Base-by-base conservation (phyloP, 768 basidiomycete genomes). In the Mycena haematopus region DNA sequence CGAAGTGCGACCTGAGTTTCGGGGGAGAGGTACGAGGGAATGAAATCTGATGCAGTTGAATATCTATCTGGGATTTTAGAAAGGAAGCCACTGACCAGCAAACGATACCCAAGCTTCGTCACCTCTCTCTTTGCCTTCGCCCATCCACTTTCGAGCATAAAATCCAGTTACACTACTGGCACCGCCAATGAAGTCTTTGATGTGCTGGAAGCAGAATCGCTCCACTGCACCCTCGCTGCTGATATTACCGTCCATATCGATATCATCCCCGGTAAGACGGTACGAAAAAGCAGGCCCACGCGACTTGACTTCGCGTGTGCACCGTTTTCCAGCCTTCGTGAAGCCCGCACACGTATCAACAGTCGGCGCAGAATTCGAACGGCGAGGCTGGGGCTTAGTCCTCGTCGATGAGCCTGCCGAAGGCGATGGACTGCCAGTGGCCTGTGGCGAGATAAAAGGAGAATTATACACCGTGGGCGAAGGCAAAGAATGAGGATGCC, bases 271-370 rank as follows among this genome's bases (percentile, higher is more conserved):
- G 5, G 19, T 27, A 14, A 61, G 36, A 29, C 59, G 62, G 58
- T 67, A 67, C 1, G 66, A 63, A 52, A 67, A 67, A 6, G 66
- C 66, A 21, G 66, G 66, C 4, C 66, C 66, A 15, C 66, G 62
- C 56, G 66, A 67, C 40, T 67, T 67, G 33, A 67, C 66, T 33
- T 67, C 66, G 38, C 66, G 66, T 24, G 66, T 67, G 33, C 66
- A 67, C 7, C 66, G 55, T 21, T 63, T 67, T 1, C 66, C 66
- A 6, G 66, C 62, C 52, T 67, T 67, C 0, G 66, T 67, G 29
- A 63, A 67, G 15, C 66, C 66, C 11, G 66, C 62, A 31, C 66
- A 67, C 5, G 66, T 67, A 6, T 64, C 64, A 2, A 65, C 64
- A 14, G 52, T 50, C 8, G 66, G 60, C 29, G 64, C 66, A 19